phyloP scores from a whole-genome alignment of 129 eudicot species.

The Daucus carota region DH1_v3.0 NC_030389.2:33639501-33640000 shows the following conservation, averaged over 20 bases:
- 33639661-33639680: neutral
- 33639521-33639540: neutral
- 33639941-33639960: slow-evolving; percentile 2
- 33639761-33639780: neutral
- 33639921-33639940: neutral
- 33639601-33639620: neutral
- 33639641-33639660: neutral
- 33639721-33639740: neutral
- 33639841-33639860: neutral
- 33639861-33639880: neutral
- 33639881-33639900: neutral
- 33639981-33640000: slow-evolving; percentile 60
- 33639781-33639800: neutral
- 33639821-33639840: neutral
- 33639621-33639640: neutral
- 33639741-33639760: neutral
- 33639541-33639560: neutral
- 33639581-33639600: neutral
- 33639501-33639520: neutral
- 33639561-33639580: slow-evolving; percentile 1
- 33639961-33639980: neutral
- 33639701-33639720: neutral
- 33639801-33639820: neutral
- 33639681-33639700: neutral
- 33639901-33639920: neutral